Base-by-base conservation (phyloP, 495 filamentous ascomycete species). In the Penicillium manginii region DNA sequence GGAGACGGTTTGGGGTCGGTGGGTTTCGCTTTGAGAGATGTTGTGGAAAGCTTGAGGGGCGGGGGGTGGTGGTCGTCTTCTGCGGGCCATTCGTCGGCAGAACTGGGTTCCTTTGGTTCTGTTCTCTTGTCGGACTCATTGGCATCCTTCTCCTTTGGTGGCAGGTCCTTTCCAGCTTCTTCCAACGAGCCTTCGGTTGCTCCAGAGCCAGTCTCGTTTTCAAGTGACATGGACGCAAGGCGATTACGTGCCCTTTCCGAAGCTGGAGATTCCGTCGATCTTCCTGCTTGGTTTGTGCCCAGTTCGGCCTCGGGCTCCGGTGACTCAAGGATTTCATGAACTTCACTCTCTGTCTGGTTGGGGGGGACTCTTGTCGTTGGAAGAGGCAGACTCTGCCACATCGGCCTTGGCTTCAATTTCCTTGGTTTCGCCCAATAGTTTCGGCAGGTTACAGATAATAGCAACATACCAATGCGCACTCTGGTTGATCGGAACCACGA, bases 401-500 rank as follows among this genome's bases (percentile, higher is more conserved):
- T 47, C 21, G n/a, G 9, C 3, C 21, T 47, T 22, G 45, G 19
- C 62, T 31, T 69, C 54, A 22, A 58, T 52, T 19, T 48, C 59
- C 29, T 66, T 65, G 12, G 63, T 60, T 26, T 67, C 72, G 60
- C 67, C 78, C 62, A 68, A 68, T 52, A 74, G 83, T 62, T 54
- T 82, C 75, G 58, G 87, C 3, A 93, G 81, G 65, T 98, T 97
- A 84, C 91, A 96, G 32, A 98, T 97, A 55, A 98, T 92, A 12
- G 92, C 94, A 65, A 97, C 75, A 74, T 94, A 98, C 94, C 94
- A 98, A 69, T 98, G 94, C 18, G 76, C 75, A 66, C 82, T 73
- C 62, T 97, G 90, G 66, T 96, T 93, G 70, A 98, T 90, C 0
- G 94, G 94, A 15, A 98, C 89, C 4, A 98, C 80, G 42, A 98